A percentile compares a stretch with the other conserved stretches of the same genome.
phyloP scores from a whole-genome alignment of 257 asterid genomes.

The Schizonepeta tenuifolia region DNA sequence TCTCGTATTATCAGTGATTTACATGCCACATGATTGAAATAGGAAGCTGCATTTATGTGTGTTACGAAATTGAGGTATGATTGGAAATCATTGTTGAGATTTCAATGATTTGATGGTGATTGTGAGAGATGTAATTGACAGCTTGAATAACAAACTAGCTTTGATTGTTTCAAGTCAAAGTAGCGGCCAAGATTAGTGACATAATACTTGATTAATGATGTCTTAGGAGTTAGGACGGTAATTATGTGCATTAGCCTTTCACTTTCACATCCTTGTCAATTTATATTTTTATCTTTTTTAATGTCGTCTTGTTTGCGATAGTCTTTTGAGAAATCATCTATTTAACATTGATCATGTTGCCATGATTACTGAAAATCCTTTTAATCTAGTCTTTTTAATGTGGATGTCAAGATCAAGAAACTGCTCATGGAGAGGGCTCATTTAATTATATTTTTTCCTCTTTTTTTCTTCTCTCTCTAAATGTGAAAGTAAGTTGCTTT shows the following conservation, averaged over 20 bases:
- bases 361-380: not conserved
- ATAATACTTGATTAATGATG: conserved; percentile 7
- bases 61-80: conserved; percentile 16
- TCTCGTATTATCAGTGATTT: not conserved
- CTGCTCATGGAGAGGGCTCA: not conserved
- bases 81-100: conserved; percentile 25
- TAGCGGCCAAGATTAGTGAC: conserved; percentile 9
- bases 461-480: too few species aligned
- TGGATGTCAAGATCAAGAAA: conserved; percentile 3
- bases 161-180: not conserved
- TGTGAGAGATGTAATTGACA: conserved; percentile 33
- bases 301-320: conserved; percentile 8
- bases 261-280: conserved; percentile 30
- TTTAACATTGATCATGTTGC: conserved; percentile 4
- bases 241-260: conserved; percentile 20
- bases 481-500: too few species aligned
- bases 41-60: not conserved
- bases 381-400: not conserved
- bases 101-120: conserved; percentile 39
- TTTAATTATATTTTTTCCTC: too few species aligned
- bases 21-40: not conserved
- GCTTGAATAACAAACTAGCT: conserved; percentile 16
- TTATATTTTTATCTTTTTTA: not conserved
- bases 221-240: not conserved
- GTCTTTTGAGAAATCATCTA: not conserved